Evolutionary conservation across 306 rosid species (phyloP).

Genomic region (Cicer chorassanicum): DNA sequence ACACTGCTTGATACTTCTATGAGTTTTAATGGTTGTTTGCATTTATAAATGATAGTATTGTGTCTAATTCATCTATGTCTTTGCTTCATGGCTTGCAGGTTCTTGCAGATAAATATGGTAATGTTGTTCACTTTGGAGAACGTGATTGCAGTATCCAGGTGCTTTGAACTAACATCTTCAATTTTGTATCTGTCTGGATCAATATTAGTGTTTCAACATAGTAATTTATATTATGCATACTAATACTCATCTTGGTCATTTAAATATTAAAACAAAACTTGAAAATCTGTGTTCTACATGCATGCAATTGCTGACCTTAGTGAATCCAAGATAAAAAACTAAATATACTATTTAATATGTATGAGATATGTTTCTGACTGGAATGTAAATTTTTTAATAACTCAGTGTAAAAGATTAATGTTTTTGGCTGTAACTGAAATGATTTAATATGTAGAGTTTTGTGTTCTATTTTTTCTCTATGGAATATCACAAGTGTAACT

Average conservation of each 20-base stretch:
- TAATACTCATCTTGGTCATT: constrained; percentile 39
- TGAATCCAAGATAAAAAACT: constrained; percentile 5
- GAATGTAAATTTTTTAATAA: not conserved
- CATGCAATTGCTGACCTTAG: constrained; percentile 24
- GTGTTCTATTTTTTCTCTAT: constrained; percentile 4
- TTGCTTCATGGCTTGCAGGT: constrained; percentile 62
- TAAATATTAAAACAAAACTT: constrained; percentile 9
- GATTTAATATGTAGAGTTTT: not conserved
- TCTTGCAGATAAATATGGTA: constrained; percentile 91
- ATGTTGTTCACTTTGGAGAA: constrained; percentile 98
- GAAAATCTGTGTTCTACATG: constrained; percentile 7
- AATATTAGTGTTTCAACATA: constrained; percentile 27
- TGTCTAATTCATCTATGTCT: constrained; percentile 32
- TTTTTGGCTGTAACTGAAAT: constrained; percentile 28
- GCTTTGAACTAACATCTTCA: constrained; percentile 32
- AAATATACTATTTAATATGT: not conserved
- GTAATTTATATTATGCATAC: constrained; percentile 18
- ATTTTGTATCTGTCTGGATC: constrained; percentile 31
- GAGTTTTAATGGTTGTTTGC: constrained; percentile 27
- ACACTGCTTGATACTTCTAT: not conserved
- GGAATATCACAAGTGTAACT: constrained; percentile 20
- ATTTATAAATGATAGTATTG: constrained; percentile 27
- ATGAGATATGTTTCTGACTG: constrained; percentile 17
- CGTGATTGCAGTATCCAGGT: constrained; percentile 99
- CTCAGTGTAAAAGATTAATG: constrained; percentile 17